Evolutionary conservation across 352 stramenopile genomes (phyloP).

Genomic region (Globisporangium canariense): DNA sequence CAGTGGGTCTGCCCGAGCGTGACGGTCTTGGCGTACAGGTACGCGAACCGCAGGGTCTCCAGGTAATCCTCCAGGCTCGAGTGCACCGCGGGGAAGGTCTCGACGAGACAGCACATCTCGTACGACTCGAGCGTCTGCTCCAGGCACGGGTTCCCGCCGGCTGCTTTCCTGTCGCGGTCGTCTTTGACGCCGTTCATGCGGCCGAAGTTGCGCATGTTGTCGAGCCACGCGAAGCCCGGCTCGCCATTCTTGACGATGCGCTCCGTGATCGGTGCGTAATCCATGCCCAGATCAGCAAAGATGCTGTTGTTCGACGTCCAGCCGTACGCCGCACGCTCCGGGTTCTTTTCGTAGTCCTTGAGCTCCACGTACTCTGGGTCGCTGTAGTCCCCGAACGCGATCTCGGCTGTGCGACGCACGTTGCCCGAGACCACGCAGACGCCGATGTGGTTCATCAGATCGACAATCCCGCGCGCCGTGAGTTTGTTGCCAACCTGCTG

Average conservation of each 20-base stretch:
- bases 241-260: conserved; percentile 88
- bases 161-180: conserved; percentile 73
- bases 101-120: conserved; percentile 94
- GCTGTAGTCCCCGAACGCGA: conserved; percentile 90
- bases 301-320: conserved; percentile 95
- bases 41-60: conserved; percentile 84
- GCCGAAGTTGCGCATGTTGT: conserved; percentile 91
- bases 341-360: conserved; percentile 91
- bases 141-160: conserved; percentile 90
- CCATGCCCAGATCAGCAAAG: conserved; percentile 91
- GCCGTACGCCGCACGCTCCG: conserved; percentile 80
- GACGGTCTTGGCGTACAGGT: conserved; percentile 94
- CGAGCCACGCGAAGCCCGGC: conserved; percentile 92
- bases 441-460: conserved; percentile 92
- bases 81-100: conserved; percentile 91
- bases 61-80: conserved; percentile 85
- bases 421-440: conserved; percentile 92
- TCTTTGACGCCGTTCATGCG: conserved; percentile 88
- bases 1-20: conserved; percentile 91
- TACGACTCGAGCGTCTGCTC: conserved; percentile 92
- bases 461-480: conserved; percentile 79
- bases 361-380: conserved; percentile 88
- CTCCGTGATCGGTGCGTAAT: conserved; percentile 86
- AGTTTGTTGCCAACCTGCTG: conserved; percentile 47
- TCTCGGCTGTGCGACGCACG: conserved; percentile 91